phyloP scores from a whole-genome alignment of 2,329 filamentous ascomycete genomes.

The Geoglossum cookeanum region DNA sequence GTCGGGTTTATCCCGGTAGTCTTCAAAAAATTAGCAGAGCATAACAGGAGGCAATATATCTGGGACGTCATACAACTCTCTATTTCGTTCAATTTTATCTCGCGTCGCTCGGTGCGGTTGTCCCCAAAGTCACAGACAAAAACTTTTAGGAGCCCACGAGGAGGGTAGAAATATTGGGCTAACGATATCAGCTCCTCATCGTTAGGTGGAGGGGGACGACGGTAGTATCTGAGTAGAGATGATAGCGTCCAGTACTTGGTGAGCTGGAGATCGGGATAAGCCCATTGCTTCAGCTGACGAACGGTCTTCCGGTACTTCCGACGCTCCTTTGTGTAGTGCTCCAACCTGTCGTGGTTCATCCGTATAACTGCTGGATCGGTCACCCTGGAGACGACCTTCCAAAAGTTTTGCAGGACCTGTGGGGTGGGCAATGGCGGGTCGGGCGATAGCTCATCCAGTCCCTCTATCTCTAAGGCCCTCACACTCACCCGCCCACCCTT shows the following conservation, averaged over 20 bases:
- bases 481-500: too few species aligned
- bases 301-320: not conserved
- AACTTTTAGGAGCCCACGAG: slow-evolving; percentile 9
- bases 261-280: not conserved
- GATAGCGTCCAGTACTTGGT: not conserved
- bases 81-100: slow-evolving; percentile 9
- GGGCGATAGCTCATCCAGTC: too few species aligned
- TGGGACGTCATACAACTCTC: slow-evolving; percentile 4
- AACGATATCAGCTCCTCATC: slow-evolving; percentile 8
- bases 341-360: too few species aligned
- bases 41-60: not conserved
- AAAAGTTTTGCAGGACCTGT: too few species aligned
- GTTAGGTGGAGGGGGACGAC: slow-evolving; percentile 1
- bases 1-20: slow-evolving; percentile 8
- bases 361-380: too few species aligned
- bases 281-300: not conserved
- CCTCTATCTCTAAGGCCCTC: too few species aligned
- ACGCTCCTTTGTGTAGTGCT: too few species aligned
- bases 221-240: not conserved
- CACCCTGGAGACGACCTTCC: too few species aligned
- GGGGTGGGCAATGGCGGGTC: too few species aligned
- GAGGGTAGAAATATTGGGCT: slow-evolving; percentile 10
- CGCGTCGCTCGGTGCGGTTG: slow-evolving; percentile 8
- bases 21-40: not conserved
- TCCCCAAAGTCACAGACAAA: slow-evolving; percentile 11